These are phyloP conservation scores for Lipomyces starkeyi DNA, from an alignment of 805 yeast species.

Conservation along the genomic window DNA sequence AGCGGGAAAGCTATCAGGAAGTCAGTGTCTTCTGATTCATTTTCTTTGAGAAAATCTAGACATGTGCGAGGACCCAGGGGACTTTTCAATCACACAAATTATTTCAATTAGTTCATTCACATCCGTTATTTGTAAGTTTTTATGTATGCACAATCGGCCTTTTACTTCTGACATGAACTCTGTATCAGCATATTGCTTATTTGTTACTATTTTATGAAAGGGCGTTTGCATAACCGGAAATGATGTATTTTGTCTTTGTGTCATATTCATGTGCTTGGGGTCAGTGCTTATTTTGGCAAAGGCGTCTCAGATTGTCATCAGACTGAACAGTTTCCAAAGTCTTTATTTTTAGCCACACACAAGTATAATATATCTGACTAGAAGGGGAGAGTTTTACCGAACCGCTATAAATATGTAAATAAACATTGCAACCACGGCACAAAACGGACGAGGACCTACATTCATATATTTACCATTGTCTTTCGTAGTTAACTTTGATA, in stretches of 20 bases:
- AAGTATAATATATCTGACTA: background rate
- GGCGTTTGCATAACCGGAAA: conserved; percentile 4
- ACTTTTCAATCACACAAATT: too few species aligned
- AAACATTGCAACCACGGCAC: background rate
- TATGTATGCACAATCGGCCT: background rate
- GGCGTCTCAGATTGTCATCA: background rate
- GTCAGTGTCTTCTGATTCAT: conserved; percentile 24
- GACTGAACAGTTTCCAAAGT: background rate
- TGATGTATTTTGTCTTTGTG: background rate
- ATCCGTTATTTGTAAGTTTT: background rate
- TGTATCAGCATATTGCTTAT: background rate
- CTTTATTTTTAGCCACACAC: background rate
- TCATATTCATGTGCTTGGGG: background rate
- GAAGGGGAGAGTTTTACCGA: conserved; percentile 11
- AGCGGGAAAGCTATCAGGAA: conserved; percentile 27
- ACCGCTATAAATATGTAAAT: conserved; percentile 2
- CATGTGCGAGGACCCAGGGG: background rate
- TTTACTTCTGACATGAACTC: conserved; percentile 3
- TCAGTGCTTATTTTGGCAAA: background rate
- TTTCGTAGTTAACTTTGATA: background rate
- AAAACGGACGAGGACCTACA: conserved; percentile 4
- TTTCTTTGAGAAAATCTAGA: background rate
- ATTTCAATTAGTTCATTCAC: too few species aligned
- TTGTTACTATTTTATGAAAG: background rate
- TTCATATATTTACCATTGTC: conserved; percentile 19